A percentile compares a stretch with the other conserved stretches of the same genome.
These are phyloP conservation scores for Teunomyces panamensis DNA, from an alignment of 805 yeast species.

Conservation along the genomic window DNA sequence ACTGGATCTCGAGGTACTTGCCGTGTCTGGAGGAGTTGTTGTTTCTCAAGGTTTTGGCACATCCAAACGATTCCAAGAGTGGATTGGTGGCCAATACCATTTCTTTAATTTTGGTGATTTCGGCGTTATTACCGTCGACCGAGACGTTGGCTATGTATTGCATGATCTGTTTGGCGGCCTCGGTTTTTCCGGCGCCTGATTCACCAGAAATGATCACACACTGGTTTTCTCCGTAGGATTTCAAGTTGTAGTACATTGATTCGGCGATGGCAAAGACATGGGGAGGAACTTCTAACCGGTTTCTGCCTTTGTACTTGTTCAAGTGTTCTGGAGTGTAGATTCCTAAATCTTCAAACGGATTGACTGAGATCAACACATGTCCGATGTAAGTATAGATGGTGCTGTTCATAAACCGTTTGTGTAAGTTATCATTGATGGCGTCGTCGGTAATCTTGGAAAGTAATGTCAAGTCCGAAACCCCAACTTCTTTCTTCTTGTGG, in stretches of 20 bases:
- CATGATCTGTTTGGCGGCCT: conserved; percentile 97
- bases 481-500: conserved; percentile 92
- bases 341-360: conserved; percentile 95
- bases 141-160: conserved; percentile 92
- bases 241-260: conserved; percentile 91
- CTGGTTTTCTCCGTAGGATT: conserved; percentile 90
- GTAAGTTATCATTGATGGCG: conserved; percentile 85
- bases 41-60: conserved; percentile 88
- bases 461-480: conserved; percentile 91
- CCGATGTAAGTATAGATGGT: conserved; percentile 92
- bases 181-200: conserved; percentile 97
- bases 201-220: conserved; percentile 98
- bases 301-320: conserved; percentile 80
- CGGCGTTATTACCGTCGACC: conserved; percentile 57
- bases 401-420: conserved; percentile 85
- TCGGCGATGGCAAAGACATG: conserved; percentile 98
- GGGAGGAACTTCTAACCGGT: conserved; percentile 94
- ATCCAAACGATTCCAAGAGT: conserved; percentile 83
- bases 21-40: conserved; percentile 92
- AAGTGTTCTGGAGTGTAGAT: conserved; percentile 82
- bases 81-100: conserved; percentile 98
- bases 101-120: conserved; percentile 84
- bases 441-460: conserved; percentile 87
- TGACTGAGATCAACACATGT: conserved; percentile 91
- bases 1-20: conserved; percentile 86